phyloP scores from a whole-genome alignment of 768 basidiomycete genomes.

The Mycena kentingensis region DNA sequence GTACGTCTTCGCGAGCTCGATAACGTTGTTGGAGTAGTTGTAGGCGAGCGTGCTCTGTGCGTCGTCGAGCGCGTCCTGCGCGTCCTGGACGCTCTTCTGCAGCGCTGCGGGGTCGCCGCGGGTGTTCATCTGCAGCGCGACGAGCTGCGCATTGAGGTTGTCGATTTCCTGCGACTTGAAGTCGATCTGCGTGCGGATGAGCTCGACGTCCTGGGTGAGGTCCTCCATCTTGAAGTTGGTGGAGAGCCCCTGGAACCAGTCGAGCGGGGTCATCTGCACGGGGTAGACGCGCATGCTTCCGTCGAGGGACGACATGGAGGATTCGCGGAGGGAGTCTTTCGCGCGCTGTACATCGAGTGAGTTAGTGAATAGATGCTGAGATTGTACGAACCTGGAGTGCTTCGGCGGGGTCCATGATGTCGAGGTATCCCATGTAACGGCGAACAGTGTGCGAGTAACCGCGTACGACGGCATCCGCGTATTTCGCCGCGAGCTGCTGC shows the following conservation, averaged over 20 bases:
- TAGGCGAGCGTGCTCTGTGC: constrained; percentile 24
- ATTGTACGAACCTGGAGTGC: constrained; percentile 15
- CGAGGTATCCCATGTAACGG: constrained; percentile 31
- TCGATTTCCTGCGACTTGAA: constrained; percentile 29
- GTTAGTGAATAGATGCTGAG: neutral
- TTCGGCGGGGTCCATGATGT: constrained; percentile 27
- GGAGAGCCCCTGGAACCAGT: constrained; percentile 31
- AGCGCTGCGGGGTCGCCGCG: constrained; percentile 22
- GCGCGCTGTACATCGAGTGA: constrained; percentile 20
- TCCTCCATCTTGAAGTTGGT: constrained; percentile 32
- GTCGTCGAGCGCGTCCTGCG: constrained; percentile 13
- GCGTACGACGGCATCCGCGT: constrained; percentile 32
- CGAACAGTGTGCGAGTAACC: constrained; percentile 31
- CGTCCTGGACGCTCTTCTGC: constrained; percentile 20
- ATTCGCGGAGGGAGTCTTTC: constrained; percentile 30
- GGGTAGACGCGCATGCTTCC: constrained; percentile 29
- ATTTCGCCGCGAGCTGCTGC: constrained; percentile 29
- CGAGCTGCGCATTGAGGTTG: constrained; percentile 26
- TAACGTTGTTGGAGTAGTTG: constrained; percentile 25
- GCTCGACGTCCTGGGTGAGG: constrained; percentile 27
- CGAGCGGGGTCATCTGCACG: constrained; percentile 29
- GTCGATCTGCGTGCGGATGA: constrained; percentile 28
- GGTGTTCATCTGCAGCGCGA: constrained; percentile 17
- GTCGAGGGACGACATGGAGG: constrained; percentile 29
- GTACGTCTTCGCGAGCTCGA: constrained; percentile 27